Evolutionary conservation across 208 protist genomes (phyloP).

Genomic region (Acanthamoeba sp.): DNA sequence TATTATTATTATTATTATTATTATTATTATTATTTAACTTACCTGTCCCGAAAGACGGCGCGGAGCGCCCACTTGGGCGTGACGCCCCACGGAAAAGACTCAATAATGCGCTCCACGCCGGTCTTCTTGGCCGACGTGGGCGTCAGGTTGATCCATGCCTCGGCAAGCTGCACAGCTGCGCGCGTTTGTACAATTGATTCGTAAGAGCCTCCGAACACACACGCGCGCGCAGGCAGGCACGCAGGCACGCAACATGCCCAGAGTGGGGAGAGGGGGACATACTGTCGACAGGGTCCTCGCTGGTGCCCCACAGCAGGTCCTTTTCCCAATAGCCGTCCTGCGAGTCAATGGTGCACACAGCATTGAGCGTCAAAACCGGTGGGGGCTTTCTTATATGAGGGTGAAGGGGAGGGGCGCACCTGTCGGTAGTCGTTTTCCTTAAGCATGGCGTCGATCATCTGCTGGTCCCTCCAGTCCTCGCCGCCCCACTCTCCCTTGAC

Average conservation of each 20-base stretch:
- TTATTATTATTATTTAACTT: not conserved
- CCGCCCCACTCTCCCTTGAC: constrained; percentile 7
- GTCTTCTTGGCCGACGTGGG: not conserved
- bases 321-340: constrained; percentile 1
- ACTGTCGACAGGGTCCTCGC: constrained; percentile 29
- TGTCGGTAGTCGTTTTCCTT: constrained; percentile 28
- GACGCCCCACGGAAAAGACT: constrained; percentile 10
- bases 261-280: not conserved
- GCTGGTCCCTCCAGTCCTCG: not conserved
- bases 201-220: not conserved
- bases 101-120: not conserved
- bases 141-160: not conserved
- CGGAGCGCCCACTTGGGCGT: constrained; percentile 17
- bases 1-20: not conserved
- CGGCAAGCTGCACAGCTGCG: not conserved
- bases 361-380: not conserved
- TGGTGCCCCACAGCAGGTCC: constrained; percentile 39
- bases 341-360: too few species aligned
- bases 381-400: too few species aligned
- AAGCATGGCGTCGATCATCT: not conserved
- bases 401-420: not conserved
- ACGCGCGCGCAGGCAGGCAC: too few species aligned
- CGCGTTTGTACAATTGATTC: too few species aligned
- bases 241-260: too few species aligned
- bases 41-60: not conserved